Evolutionary conservation across 75 land plant species (phyloP).

Genomic region (Picea sitchensis): DNA sequence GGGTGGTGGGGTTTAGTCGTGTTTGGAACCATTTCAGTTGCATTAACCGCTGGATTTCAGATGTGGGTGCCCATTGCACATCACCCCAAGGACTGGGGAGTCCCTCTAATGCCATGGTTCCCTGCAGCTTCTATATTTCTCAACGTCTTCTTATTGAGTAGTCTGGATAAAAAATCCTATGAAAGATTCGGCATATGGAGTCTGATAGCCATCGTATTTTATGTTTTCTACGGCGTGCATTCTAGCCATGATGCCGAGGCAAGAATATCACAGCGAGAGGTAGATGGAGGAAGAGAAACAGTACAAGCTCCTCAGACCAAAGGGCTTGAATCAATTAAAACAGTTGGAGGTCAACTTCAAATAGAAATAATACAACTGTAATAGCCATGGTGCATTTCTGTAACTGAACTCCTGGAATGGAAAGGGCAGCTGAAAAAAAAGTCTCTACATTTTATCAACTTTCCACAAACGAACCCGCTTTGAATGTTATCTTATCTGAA

Average conservation of each 20-base stretch:
- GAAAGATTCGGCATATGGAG: constrained; percentile 59
- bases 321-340: too few species aligned
- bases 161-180: constrained; percentile 44
- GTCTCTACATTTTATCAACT: too few species aligned
- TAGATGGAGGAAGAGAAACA: too few species aligned
- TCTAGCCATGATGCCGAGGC: constrained; percentile 55
- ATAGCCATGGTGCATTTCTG: too few species aligned
- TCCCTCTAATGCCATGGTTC: constrained; percentile 80
- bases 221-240: constrained; percentile 69
- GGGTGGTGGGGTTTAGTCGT: constrained; percentile 28
- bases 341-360: too few species aligned
- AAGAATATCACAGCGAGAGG: too few species aligned
- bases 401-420: too few species aligned
- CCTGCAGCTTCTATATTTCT: constrained; percentile 71
- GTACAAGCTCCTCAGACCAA: too few species aligned
- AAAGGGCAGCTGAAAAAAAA: too few species aligned
- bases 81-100: constrained; percentile 43
- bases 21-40: constrained; percentile 23
- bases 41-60: constrained; percentile 31
- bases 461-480: too few species aligned
- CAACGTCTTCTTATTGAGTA: constrained; percentile 64
- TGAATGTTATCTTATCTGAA: too few species aligned
- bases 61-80: constrained; percentile 23
- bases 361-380: too few species aligned
- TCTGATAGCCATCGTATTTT: constrained; percentile 38